Conservation (phyloP, 495 filamentous ascomycete genomes). For the Parachaetomium inaequale region DNA sequence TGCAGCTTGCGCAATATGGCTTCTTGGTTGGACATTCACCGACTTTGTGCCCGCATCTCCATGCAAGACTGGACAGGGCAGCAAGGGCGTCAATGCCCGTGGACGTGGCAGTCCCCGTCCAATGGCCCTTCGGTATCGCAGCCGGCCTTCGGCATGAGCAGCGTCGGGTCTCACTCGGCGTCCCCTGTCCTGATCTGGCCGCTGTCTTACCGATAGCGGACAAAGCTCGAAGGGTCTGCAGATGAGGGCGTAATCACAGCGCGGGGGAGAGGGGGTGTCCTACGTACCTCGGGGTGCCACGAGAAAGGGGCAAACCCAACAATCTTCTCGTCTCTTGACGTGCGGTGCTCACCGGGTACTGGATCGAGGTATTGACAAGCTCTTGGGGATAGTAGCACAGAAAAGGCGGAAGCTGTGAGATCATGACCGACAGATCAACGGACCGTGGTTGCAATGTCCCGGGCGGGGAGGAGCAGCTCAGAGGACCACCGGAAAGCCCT, state of each 20-base stretch:
- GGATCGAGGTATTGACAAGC: constrained; percentile 11
- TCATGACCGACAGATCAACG: constrained; percentile 11
- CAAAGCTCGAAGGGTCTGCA: not conserved
- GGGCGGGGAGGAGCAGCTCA: not conserved
- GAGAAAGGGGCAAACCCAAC: not conserved
- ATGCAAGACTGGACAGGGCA: constrained; percentile 4
- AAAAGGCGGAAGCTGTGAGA: constrained; percentile 3
- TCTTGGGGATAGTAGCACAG: not conserved
- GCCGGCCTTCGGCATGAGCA: not conserved
- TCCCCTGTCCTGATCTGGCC: not conserved
- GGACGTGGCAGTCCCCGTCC: constrained; percentile 11
- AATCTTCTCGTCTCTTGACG: not conserved
- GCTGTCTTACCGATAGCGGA: constrained; percentile 6
- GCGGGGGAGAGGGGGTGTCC: not conserved
- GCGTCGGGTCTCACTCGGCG: not conserved
- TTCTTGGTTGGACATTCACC: constrained; percentile 18
- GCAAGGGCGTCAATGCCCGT: not conserved
- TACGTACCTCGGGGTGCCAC: not conserved
- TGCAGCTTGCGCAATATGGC: constrained; percentile 12
- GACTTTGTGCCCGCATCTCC: constrained; percentile 19
- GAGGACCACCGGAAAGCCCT: not conserved
- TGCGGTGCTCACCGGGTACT: not conserved
- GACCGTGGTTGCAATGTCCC: not conserved
- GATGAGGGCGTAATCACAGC: not conserved
- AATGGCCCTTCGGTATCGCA: not conserved